Evolutionary conservation across 2,329 filamentous ascomycete genomes (phyloP).

Genomic region (Fusarium sp.): DNA sequence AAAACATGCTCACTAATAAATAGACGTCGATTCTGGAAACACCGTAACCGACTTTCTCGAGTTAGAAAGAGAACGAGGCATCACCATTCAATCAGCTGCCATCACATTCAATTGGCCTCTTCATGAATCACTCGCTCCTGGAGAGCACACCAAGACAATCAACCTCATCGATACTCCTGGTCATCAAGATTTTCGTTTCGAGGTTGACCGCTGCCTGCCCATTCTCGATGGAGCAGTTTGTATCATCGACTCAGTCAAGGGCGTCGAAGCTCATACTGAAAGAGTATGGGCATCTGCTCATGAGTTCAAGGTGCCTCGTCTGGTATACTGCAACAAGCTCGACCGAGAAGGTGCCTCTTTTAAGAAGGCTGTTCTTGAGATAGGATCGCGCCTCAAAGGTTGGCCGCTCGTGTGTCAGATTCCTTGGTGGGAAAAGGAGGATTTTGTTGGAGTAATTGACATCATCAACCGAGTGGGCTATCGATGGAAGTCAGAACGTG

Average conservation of each 20-base stretch:
- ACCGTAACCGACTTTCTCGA: constrained; percentile 98
- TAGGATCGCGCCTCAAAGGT: constrained; percentile 82
- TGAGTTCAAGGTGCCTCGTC: constrained; percentile 85
- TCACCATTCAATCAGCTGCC: constrained; percentile 97
- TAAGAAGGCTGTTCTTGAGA: constrained; percentile 86
- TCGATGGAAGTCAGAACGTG: constrained; percentile 72
- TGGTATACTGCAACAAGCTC: constrained; percentile 84
- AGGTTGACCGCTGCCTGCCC: constrained; percentile 90
- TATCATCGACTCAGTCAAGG: constrained; percentile 91
- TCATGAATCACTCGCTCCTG: constrained; percentile 58
- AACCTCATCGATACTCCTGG: constrained; percentile 95
- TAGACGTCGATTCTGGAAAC: constrained; percentile 94
- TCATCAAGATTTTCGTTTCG: constrained; percentile 97
- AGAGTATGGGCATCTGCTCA: constrained; percentile 95
- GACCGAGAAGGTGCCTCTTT: constrained; percentile 85
- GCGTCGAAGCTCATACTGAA: constrained; percentile 97
- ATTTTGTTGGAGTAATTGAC: constrained; percentile 88
- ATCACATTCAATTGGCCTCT: constrained; percentile 96
- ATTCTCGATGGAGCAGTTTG: constrained; percentile 93
- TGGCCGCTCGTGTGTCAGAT: constrained; percentile 96
- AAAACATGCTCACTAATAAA: constrained; percentile 12
- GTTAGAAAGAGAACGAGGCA: constrained; percentile 90
- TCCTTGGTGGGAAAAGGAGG: constrained; percentile 90
- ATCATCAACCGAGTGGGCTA: constrained; percentile 82
- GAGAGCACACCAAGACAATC: constrained; percentile 74